A percentile compares a stretch with the other conserved stretches of the same genome.
Conservation (phyloP, 2,329 filamentous ascomycete genomes). For the Fusarium compactum region DNA sequence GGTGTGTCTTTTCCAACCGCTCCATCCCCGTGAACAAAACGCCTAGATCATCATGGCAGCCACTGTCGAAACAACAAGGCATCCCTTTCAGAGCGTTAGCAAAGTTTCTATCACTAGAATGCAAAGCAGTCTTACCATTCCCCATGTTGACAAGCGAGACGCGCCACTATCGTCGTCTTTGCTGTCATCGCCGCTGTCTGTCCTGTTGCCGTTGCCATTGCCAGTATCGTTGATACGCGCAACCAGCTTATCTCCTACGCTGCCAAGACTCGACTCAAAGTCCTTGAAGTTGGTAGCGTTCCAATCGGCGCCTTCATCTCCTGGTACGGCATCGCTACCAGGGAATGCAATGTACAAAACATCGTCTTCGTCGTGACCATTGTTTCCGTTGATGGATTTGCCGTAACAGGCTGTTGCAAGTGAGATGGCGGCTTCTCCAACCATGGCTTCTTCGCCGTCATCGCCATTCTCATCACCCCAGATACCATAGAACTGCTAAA, state of each 20-base stretch:
- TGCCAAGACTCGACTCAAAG: conserved; percentile 66
- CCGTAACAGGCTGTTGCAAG: conserved; percentile 70
- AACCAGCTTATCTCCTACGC: conserved; percentile 66
- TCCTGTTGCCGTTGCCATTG: background rate
- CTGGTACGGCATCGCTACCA: conserved; percentile 68
- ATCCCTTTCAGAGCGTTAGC: conserved; percentile 38
- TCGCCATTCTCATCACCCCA: conserved; percentile 73
- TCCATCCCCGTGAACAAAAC: conserved; percentile 12
- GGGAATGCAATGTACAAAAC: conserved; percentile 73
- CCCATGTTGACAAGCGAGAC: conserved; percentile 12
- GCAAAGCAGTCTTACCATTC: background rate
- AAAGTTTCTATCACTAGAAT: background rate
- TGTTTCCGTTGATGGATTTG: conserved; percentile 63
- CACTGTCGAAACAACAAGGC: conserved; percentile 38
- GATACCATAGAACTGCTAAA: conserved; percentile 64
- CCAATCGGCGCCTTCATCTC: conserved; percentile 66
- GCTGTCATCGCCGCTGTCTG: background rate
- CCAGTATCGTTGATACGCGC: conserved; percentile 44
- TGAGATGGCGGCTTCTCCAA: conserved; percentile 69
- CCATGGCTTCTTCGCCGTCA: conserved; percentile 58
- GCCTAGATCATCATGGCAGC: conserved; percentile 43
- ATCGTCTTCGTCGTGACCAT: conserved; percentile 67
- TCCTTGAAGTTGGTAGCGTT: conserved; percentile 59
- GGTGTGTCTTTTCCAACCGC: background rate
- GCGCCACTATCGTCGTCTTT: conserved; percentile 10